Evolutionary conservation across 2,329 filamentous ascomycete genomes (phyloP).

Genomic region (Aspergillus sp.): DNA sequence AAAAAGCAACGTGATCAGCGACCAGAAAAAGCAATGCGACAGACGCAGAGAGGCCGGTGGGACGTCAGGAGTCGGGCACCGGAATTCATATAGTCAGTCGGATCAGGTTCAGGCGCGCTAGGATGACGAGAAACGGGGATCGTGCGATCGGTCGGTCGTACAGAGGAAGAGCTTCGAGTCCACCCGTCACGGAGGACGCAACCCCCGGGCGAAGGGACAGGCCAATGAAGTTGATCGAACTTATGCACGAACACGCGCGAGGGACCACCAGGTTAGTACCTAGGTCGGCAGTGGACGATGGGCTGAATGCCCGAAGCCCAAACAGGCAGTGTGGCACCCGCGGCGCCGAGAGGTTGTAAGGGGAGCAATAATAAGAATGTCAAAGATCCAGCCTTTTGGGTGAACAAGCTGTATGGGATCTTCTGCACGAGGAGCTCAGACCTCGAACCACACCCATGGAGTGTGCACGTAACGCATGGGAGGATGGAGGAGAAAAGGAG

Average conservation of each 20-base stretch:
- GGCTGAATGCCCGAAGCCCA: constrained; percentile 22
- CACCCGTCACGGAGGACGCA: constrained; percentile 3
- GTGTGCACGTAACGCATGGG: background rate
- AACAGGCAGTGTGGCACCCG: constrained; percentile 16
- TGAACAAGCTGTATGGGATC: background rate
- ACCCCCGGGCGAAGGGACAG: constrained; percentile 7
- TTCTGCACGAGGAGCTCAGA: background rate
- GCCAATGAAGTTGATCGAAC: constrained; percentile 26
- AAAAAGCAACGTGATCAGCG: constrained; percentile 3
- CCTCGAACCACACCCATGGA: background rate
- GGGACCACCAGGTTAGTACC: constrained; percentile 13
- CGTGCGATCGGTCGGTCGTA: constrained; percentile 12
- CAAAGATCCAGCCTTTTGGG: background rate
- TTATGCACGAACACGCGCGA: constrained; percentile 32
- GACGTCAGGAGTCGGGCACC: constrained; percentile 13
- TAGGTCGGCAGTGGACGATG: constrained; percentile 13
- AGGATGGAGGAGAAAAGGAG: background rate
- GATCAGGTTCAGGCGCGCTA: constrained; percentile 10
- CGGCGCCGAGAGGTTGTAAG: constrained; percentile 9
- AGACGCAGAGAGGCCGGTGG: constrained; percentile 6
- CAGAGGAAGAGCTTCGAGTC: constrained; percentile 16
- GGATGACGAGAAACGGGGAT: constrained; percentile 9
- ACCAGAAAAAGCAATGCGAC: constrained; percentile 15
- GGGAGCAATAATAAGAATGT: background rate
- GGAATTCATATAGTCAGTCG: constrained; percentile 12